Evolutionary conservation across 1,284 basidiomycete species (phyloP), one percentile per base, ranked within the genome.

Genomic region (Earliella scabrosa): DNA sequence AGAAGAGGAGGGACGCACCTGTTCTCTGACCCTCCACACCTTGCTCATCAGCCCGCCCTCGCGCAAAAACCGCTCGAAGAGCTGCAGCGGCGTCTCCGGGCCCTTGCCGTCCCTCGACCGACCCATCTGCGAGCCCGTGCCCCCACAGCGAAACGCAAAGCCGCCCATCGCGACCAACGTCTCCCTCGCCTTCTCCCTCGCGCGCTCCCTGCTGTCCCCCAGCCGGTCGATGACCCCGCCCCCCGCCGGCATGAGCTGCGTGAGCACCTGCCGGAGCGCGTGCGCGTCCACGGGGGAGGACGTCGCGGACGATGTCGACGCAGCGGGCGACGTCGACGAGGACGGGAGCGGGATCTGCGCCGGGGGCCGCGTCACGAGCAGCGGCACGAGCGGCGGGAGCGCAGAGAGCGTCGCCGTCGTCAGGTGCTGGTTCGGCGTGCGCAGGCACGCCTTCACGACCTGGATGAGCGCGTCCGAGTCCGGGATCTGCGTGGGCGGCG

Each of bases 141-240:
- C 76, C 14, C 67, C 59, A 31, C 81, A 78, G 26, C 86, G 83
- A 71, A 90, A 88, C 5, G 90, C 88, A 54, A 87, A 78, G 36
- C 85, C 84, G 54, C 87, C 89, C 41, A 93, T 77, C 56, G 87
- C 76, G 43, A 90, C 83, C 26, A 95, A 72, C 10, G 83, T 82
- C 65, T 92, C 88, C 38, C 88, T 82, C 26, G 93, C 93, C 62
- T 87, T 90, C 34, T 86, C 79, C 56, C 93, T 81, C 24, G 87
- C 77, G 56, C 80, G 82, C 68, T 93, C 91, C 64, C 87, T 80
- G 41, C 72, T 82, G 70, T 96, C 94, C 26, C 91, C 92, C 14
- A 96, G 81, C 52, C 90, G 85, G 65, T 95, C 93, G 58, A 95
- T 78, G 31, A 93, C 77, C 38, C 90, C 90, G 47, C 88, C 88